Base-by-base conservation (phyloP, 371 early-diverging fungal genomes). In the Syncephalis fuscata region DNA sequence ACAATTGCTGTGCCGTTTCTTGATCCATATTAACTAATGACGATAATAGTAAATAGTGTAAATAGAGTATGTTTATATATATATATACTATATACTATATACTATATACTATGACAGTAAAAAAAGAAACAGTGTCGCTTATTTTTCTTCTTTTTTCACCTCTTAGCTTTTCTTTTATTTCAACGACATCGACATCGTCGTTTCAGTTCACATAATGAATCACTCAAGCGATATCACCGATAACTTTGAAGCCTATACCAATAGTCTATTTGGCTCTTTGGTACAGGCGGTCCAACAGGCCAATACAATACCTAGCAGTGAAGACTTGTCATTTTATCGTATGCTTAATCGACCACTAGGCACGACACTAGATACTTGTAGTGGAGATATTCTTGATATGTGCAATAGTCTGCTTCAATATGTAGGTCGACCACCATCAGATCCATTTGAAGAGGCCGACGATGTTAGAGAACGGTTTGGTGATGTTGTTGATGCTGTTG, bases 401-500 rank as follows among this genome's bases (percentile, higher is more conserved):
- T 70, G 73, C 52, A 85, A 87, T 54, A 37, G 44, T 11, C 64
- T 86, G 44, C 45, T 80, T 20, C 54, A 59, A 16, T 67, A 70
- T 26, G 63, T 66, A n/a, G 61, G 70, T 17, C 49, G 53, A 15
- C 21, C 27, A 3, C n/a, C 17, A 0, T 47, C 32, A 11, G 50
- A 20, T 0, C 25, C 51, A 0, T 66, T 66, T 47, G 66, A 74
- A 3, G 80, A 81, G 25, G 48, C 63, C 3, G 80, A 84, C 46
- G 88, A 89, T 60, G 73, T 85, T 16, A 53, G 63, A 9, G 79
- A 84, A 25, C 58, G 71, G 16, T 92, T 73, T 52, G 65, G 66
- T 38, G 50, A 59, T 7, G 78, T 79, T 1, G 70, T 76, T 14
- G 90, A 91, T 45, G 72, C 77, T n/a, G 68, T 86, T 2, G 94